Base-by-base conservation (phyloP, 2,329 filamentous ascomycete species). In the Diaporthe velutina region DNA sequence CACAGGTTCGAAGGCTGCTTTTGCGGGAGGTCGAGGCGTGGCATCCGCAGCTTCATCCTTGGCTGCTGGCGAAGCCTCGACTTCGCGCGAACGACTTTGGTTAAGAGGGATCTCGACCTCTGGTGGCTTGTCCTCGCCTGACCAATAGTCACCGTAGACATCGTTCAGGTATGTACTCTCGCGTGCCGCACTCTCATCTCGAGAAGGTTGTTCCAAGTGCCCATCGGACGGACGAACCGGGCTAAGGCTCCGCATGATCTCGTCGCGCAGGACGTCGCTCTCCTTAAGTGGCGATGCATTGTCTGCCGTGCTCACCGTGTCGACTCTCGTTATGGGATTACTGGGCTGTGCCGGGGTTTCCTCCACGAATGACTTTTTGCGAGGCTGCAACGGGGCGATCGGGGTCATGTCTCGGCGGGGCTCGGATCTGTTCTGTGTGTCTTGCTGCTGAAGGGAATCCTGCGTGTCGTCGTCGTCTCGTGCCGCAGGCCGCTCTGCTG, bases 171-270 rank as follows among this genome's bases (percentile, higher is more conserved):
- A 92, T 25, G 88, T 90, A 80, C 92, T 94, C 70, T 92, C 90
- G 54, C 90, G 78, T 2, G 77, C 70, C 7, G 75, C 76, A n/a
- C 74, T 74, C 35, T 76, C 77, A 19, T 60, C 68, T 15, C 50
- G 52, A 2, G n/a, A n/a, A n/a, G 45, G 17, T 10, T 52, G 28
- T 12, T 75, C 30, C 35, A 40, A 48, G 6, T 50, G 66, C 3
- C 75, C 68, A 22, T 76, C 55, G 8, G 78, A 74, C 42, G 83
- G 79, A 40, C 83, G 83, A 17, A 85, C 80, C 0, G 92, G 88
- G 72, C 88, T 92, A 2, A 96, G 85, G 55, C 91, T 93, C 74
- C 90, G 91, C 71, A 95, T 91, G 72, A 96, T 96, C 78, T 96
- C 94, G 75, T 94, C 92, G 38, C 91, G 88, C 61, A 96, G 82